Base-by-base conservation (phyloP, 352 stramenopile species). In the Phytophthora agathidicida region DNA sequence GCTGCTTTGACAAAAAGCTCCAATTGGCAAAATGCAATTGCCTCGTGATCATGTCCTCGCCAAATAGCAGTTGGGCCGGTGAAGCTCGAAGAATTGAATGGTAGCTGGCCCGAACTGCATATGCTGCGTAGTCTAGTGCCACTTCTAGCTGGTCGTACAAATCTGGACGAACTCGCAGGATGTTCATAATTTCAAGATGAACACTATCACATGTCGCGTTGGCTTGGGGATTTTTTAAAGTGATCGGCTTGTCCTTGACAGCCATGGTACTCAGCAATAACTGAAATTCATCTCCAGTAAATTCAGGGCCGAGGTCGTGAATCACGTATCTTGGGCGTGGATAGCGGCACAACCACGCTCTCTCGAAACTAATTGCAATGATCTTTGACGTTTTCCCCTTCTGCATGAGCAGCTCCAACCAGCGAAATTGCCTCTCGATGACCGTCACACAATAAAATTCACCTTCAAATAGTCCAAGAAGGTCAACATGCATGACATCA, bases 151-250 rank as follows among this genome's bases (percentile, higher is more conserved):
- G 50, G 20, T 59, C 10, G 0, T 44, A 30, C 0, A 59, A n/a
- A 43, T 49, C 49, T 0, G 49, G 37, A 7, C 52, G 23, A 23
- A 11, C 31, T 2, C 43, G 31, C 3, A 53, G 3, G 5, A 54
- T 41, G 23, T 61, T 61, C 0, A 51, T 1, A 7, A 67, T 39
- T 14, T 67, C 49, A 3, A 56, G 20, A 5, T 67, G 49, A 6
- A 67, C 43, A 19, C 48, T 32, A 6, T 67, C 42, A 17, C 49
- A 61, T 3, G 53, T 61, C 0, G 49, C 42, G 30, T 61, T 61
- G 1, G 49, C 44, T n/a, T 67, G 43, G 2, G 42, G 35, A 22
- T 57, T 56, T 5, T 60, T 61, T 1, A 48, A 3, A 2, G 39
- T 39, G 17, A 66, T 60, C 6, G 10, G 17, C n/a, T 56, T 63